phyloP scores from a whole-genome alignment of 2,329 filamentous ascomycete species.

The Pyrenophora graminea region DNA sequence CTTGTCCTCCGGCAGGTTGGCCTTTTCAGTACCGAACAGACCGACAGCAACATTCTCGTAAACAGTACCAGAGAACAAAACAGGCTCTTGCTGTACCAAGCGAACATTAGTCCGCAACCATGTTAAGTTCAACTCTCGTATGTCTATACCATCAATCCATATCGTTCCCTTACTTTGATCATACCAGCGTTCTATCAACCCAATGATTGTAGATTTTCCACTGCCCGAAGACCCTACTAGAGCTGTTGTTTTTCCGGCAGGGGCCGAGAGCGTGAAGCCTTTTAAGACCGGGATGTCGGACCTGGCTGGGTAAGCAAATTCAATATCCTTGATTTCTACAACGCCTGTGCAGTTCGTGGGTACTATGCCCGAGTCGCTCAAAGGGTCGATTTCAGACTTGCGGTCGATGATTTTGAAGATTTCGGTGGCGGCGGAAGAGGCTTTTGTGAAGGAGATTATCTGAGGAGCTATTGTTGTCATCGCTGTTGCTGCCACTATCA shows the following conservation, averaged over 20 bases:
- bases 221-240: conserved; percentile 92
- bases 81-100: conserved; percentile 88
- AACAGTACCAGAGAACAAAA: conserved; percentile 85
- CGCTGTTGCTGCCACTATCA: conserved; percentile 60
- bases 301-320: conserved; percentile 91
- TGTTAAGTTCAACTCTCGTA: conserved; percentile 77
- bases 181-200: conserved; percentile 63
- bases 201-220: conserved; percentile 92
- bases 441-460: conserved; percentile 69
- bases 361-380: conserved; percentile 27
- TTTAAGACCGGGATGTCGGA: conserved; percentile 89
- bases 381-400: conserved; percentile 72
- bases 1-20: conserved; percentile 57
- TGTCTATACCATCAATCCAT: conserved; percentile 57
- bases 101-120: conserved; percentile 93
- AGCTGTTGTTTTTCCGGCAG: conserved; percentile 88
- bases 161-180: conserved; percentile 34
- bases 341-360: conserved; percentile 45
- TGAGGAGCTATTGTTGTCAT: conserved; percentile 86
- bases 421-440: conserved; percentile 40
- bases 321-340: conserved; percentile 78
- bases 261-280: conserved; percentile 74
- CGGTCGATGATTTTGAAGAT: conserved; percentile 70
- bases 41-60: conserved; percentile 85
- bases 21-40: conserved; percentile 68